Base-by-base conservation (phyloP, 2,329 filamentous ascomycete genomes). In the Alternaria brassicae region DNA sequence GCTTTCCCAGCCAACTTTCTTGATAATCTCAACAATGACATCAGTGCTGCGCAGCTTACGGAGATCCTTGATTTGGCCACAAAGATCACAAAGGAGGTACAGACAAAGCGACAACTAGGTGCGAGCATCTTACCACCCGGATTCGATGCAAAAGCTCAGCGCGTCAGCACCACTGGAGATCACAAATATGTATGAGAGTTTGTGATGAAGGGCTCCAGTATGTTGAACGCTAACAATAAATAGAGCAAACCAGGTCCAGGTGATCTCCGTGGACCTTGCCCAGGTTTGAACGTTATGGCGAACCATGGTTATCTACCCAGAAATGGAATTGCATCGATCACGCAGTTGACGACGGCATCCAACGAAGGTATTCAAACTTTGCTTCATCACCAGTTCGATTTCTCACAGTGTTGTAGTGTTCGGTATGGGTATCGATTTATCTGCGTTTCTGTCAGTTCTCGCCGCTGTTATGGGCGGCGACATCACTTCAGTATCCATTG, bases 221-320 rank as follows among this genome's bases (percentile, higher is more conserved):
- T 17, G 32, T 32, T 17, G 28, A 47, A 13, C 32, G 17, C 42
- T 47, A 32, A 47, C 27, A 21, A 47, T 30, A 12, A 2, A 47
- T 30, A 47, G 42, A 47, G 32, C 19, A 27, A 27, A 32, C 50
- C 50, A 3, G 37, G 30, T 56, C 42, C 10, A 7, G 48, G 61
- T 12, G 65, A 68, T 19, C 51, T 68, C 9, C 68, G 68, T n/a
- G 63, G 66, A 9, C 73, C 72, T 13, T 77, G 74, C 37, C 73
- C 73, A 8, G 71, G 62, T 7, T 41, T 75, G 21, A 77, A 77
- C 30, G 66, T 71, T 10, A 64, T 72, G 45, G 72, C 73, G 7
- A 77, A 76, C 39, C 73, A 75, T 54, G 65, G 63, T 19, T 69
- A 77, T 56, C 56, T 77, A n/a, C 72, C 74, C 6, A 70, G 67